Percentiles rank a stretch among this genome's conserved stretches.
Evolutionary conservation across 805 yeast species (phyloP).

Genomic region (Scheffersomyces spartinae): DNA sequence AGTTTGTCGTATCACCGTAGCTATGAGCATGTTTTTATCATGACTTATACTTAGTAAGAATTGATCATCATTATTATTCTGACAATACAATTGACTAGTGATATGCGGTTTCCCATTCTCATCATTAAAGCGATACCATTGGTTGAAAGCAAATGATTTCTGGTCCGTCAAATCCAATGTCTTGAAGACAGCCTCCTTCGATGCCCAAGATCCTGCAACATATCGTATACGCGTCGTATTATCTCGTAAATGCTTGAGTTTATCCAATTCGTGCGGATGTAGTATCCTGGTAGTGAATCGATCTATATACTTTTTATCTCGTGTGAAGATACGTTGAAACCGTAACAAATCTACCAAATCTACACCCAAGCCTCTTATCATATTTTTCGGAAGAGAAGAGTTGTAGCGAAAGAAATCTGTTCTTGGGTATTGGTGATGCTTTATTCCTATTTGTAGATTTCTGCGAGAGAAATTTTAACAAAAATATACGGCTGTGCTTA

Average conservation of each 20-base stretch:
- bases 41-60: conserved; percentile 51
- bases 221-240: conserved; percentile 21
- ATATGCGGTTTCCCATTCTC: conserved; percentile 34
- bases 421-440: no score
- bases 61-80: conserved; percentile 21
- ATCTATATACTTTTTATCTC: no score
- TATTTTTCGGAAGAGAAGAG: conserved; percentile 1
- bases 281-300: conserved; percentile 38
- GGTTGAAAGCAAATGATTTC: conserved; percentile 36
- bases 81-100: conserved; percentile 15
- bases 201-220: conserved; percentile 56
- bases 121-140: conserved; percentile 44
- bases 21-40: conserved; percentile 48
- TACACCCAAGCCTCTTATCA: conserved; percentile 21
- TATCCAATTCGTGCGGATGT: conserved; percentile 37
- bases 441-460: no score
- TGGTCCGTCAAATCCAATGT: conserved; percentile 41
- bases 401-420: neutral
- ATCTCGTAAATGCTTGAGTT: no score
- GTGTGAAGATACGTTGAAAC: conserved; percentile 14
- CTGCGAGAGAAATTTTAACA: no score
- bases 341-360: conserved; percentile 21
- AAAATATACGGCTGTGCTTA: no score
- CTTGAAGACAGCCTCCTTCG: conserved; percentile 66
- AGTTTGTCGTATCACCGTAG: conserved; percentile 39